phyloP scores from a whole-genome alignment of 805 yeast genomes.

The Nakazawaea ambrosiae region DNA sequence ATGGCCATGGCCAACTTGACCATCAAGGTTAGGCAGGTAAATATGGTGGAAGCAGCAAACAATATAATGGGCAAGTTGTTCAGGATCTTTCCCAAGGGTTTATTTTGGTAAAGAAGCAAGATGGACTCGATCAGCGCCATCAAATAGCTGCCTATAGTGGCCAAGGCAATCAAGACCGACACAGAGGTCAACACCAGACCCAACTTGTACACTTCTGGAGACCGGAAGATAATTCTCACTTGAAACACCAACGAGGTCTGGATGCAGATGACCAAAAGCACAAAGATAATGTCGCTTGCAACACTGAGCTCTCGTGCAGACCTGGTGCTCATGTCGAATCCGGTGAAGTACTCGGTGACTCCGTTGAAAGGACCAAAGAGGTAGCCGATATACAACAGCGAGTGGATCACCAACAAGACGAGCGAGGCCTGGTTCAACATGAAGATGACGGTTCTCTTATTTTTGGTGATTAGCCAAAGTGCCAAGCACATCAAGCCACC shows the following conservation, averaged over 20 bases:
- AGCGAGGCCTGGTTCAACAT: constrained; percentile 62
- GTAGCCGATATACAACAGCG: constrained; percentile 51
- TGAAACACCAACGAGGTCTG: constrained; percentile 68
- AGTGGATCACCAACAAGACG: constrained; percentile 47
- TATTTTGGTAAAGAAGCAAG: constrained; percentile 22
- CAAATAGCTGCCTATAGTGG: constrained; percentile 55
- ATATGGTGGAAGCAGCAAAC: constrained; percentile 61
- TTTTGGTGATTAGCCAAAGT: constrained; percentile 42
- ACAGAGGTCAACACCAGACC: constrained; percentile 32
- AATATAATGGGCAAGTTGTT: constrained; percentile 50
- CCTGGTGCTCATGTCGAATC: constrained; percentile 31
- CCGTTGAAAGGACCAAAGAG: constrained; percentile 45
- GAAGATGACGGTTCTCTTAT: constrained; percentile 62
- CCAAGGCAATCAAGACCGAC: constrained; percentile 38
- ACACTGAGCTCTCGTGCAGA: constrained; percentile 42
- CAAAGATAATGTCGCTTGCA: constrained; percentile 55
- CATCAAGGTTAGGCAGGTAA: constrained; percentile 54
- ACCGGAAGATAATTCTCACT: constrained; percentile 59
- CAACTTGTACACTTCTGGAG: constrained; percentile 39
- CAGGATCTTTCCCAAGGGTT: constrained; percentile 24
- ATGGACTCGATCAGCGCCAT: constrained; percentile 41
- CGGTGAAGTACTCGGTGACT: constrained; percentile 39
- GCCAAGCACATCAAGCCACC: constrained; percentile 38
- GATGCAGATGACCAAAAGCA: constrained; percentile 51
- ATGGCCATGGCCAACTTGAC: constrained; percentile 65